Percentiles rank a stretch among this genome's conserved stretches.
These are phyloP conservation scores for Epichloe uncinata DNA, from an alignment of 2,329 filamentous ascomycete genomes.

Conservation along the genomic window DNA sequence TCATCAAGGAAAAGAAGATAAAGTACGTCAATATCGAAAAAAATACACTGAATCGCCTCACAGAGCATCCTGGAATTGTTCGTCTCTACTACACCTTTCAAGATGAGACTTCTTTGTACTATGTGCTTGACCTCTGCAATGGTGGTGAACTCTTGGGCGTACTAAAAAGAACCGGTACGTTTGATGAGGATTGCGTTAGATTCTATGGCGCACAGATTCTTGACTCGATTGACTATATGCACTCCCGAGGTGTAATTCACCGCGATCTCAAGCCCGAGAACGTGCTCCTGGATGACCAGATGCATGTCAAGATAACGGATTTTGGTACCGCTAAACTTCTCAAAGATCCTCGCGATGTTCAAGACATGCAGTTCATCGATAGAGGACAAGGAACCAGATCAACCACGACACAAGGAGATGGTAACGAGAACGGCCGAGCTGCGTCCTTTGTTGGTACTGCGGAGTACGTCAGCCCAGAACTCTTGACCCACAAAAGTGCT, in stretches of 20 bases:
- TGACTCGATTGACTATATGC: conserved; percentile 96
- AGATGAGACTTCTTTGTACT: conserved; percentile 90
- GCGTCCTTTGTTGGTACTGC: conserved; percentile 96
- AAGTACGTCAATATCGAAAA: conserved; percentile 99
- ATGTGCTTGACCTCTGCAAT: conserved; percentile 85
- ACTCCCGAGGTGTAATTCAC: conserved; percentile 88
- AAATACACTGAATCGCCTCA: conserved; percentile 89
- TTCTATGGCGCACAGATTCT: conserved; percentile 96
- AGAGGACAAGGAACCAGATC: conserved; percentile 16
- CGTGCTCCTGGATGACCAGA: conserved; percentile 83
- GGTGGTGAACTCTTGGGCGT: conserved; percentile 87
- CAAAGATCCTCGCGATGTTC: conserved; percentile 24
- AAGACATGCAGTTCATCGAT: conserved; percentile 27
- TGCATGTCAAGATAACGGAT: conserved; percentile 98
- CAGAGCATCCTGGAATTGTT: conserved; percentile 92
- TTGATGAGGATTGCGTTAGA: conserved; percentile 84
- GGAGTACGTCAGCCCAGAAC: conserved; percentile 93
- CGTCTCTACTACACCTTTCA: conserved; percentile 98
- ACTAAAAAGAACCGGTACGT: conserved; percentile 85
- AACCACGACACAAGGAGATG: conserved; percentile 21
- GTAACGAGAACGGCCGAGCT: conserved; percentile 56
- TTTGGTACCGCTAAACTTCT: conserved; percentile 97
- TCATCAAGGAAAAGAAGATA: conserved; percentile 99
- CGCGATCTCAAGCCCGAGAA: conserved; percentile 96
- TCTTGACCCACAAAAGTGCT: conserved; percentile 92